Conservation (phyloP, 768 basidiomycete species). For the Suillus plorans region DNA sequence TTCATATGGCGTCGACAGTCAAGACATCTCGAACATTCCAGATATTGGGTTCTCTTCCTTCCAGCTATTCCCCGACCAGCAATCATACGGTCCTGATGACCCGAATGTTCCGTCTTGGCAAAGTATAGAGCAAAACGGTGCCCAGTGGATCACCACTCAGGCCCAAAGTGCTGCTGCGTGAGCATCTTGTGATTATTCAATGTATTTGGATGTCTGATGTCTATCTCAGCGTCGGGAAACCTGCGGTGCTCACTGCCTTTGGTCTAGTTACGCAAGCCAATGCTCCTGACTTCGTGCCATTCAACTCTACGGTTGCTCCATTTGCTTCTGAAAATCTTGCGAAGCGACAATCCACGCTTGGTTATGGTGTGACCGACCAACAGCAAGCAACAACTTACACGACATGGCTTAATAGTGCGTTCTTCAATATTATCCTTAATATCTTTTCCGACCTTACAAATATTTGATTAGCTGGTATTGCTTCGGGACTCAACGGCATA, state of each 20-base stretch:
- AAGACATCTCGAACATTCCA: constrained; percentile 60
- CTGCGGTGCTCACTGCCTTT: constrained; percentile 51
- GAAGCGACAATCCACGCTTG: constrained; percentile 1
- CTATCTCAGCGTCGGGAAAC: constrained; percentile 50
- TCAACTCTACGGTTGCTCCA: constrained; percentile 51
- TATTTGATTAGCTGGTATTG: constrained; percentile 37
- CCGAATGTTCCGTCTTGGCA: constrained; percentile 51
- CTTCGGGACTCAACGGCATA: constrained; percentile 31
- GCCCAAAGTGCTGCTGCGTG: constrained; percentile 45
- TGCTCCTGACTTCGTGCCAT: constrained; percentile 56
- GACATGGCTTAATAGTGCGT: constrained; percentile 51
- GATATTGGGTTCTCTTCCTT: constrained; percentile 58
- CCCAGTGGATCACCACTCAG: constrained; percentile 56
- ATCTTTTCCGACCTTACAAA: not conserved
- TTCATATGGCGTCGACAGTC: constrained; percentile 62
- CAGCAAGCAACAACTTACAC: constrained; percentile 54
- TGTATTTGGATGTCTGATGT: constrained; percentile 10
- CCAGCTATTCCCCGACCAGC: constrained; percentile 71
- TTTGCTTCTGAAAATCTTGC: constrained; percentile 35
- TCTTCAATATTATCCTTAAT: not conserved
- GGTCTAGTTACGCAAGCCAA: constrained; percentile 63
- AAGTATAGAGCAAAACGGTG: constrained; percentile 49
- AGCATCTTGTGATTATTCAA: constrained; percentile 15
- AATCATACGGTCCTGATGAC: constrained; percentile 49
- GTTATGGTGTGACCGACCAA: constrained; percentile 46